Conservation (phyloP, 148 eudicot species). For the Polygonum aviculare region DNA sequence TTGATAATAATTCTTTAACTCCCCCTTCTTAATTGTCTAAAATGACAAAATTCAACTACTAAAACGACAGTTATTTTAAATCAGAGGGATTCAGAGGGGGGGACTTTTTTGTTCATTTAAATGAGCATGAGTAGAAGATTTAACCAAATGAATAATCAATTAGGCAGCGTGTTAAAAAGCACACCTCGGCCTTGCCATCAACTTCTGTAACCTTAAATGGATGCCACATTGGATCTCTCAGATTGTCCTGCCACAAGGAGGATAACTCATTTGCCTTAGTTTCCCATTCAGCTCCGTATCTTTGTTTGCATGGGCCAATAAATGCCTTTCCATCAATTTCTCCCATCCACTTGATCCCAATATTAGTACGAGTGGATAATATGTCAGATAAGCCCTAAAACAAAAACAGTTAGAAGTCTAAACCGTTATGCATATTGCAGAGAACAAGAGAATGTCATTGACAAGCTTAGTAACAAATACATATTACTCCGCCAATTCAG, state of each 20-base stretch:
- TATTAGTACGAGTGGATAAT: constrained; percentile 30
- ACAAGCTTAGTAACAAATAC: neutral
- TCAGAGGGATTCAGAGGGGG: too few species aligned
- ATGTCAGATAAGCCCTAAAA: constrained; percentile 15
- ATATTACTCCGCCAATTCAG: neutral
- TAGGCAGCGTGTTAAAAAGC: neutral
- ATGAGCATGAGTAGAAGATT: too few species aligned
- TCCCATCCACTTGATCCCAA: constrained; percentile 84
- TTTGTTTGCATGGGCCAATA: constrained; percentile 36
- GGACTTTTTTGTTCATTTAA: too few species aligned
- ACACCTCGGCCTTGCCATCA: constrained; percentile 47
- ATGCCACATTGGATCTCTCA: constrained; percentile 67
- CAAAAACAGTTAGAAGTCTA: neutral
- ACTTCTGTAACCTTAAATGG: constrained; percentile 44
- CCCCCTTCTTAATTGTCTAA: too few species aligned
- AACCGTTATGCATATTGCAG: neutral
- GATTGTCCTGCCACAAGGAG: constrained; percentile 80
- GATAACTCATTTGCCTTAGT: constrained; percentile 55
- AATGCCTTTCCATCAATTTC: constrained; percentile 68
- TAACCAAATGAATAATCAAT: too few species aligned
- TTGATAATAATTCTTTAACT: too few species aligned
- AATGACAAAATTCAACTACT: too few species aligned
- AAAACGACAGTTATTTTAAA: too few species aligned
- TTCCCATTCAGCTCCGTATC: constrained; percentile 28
- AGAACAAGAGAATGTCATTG: neutral